Base-by-base conservation (phyloP, 129 eudicot genomes). In the Pulicaria dysenterica region DNA sequence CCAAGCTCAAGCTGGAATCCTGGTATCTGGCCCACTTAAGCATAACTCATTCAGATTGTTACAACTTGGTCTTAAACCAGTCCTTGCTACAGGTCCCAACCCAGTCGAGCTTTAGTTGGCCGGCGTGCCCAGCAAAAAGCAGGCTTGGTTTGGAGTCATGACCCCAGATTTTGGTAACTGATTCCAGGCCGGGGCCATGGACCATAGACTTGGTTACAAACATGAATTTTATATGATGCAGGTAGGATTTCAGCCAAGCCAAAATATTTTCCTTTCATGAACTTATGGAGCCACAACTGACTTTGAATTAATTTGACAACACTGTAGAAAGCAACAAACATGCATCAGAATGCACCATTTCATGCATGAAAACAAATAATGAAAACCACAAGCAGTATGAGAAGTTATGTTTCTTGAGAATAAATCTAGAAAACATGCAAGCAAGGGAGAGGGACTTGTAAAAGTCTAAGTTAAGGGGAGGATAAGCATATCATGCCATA, bases 361-460 rank as follows among this genome's bases (percentile, higher is more conserved):
- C 46, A 50, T 2, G 50, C 24, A 67, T 14, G 24, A 34, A 19
- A 68, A 49, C 60, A 68, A 34, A 37, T 44, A 31, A 36, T 36
- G 50, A 37, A 49, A 49, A 34, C 13, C 58, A 48, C 45, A 12
- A 15, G 51, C 8, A 9, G 13, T 57, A 49, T 5, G 38, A 36
- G 2, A 69, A 53, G 56, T 53, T 40, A 53, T 37, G 11, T 38
- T 44, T 74, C 64, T 10, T 5, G 41, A 64, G 70, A 44, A 69
- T 51, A 69, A 64, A 69, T 38, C 74, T 51, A 69, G 47, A 15
- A 68, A 50, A 58, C 31, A 24, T 24, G 34, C 67, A 72, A 44
- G 14, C 73, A 47, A 72, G 40, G 38, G 48, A 47, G 44, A 8
- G 69, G 47, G 64, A 69, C 38, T 69, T 69, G 64, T 67, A 64